Base-by-base conservation (phyloP, 768 basidiomycete species). In the Leccinum fibrillosum region DNA sequence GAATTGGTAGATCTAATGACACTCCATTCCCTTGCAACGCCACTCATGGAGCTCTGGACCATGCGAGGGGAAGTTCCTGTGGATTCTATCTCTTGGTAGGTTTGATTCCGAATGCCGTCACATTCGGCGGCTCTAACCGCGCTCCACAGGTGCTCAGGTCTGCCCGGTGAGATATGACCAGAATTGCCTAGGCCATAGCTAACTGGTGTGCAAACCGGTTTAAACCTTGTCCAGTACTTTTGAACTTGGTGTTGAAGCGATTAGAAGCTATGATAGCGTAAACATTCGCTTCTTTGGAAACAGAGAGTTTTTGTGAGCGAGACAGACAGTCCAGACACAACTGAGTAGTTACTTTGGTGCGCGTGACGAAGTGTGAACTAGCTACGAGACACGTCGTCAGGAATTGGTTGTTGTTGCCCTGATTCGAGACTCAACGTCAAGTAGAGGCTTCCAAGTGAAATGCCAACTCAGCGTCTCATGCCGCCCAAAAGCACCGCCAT, bases 401-500 rank as follows among this genome's bases (percentile, higher is more conserved):
- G 57, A 63, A 45, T 49, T 37, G 47, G 55, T 25, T 49, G 55
- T 28, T 28, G 26, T 21, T 55, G 58, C 60, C 49, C 60, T 57
- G 60, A 64, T 62, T 48, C 49, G 56, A 63, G 52, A 69, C 61
- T 72, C 66, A 72, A 74, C 72, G 66, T 64, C 66, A 63, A 50
- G 42, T 50, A 58, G 54, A 45, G 26, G 54, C 52, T 62, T 64
- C 65, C 49, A 66, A 66, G 66, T 70, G 62, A 59, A 57, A 58
- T 62, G 59, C 61, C 68, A 70, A 66, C 60, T 61, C 54, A 55
- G 63, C 61, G 55, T 70, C 72, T 71, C 69, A 66, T 61, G 65
- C 68, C 65, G 48, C 48, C 51, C 55, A 55, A 52, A 52, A 72
- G 69, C 72, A 69, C 72, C 63, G 69, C 81, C 79, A 79, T 76